Evolutionary conservation across 2,329 filamentous ascomycete species (phyloP), one percentile per base, ranked within the genome.

Genomic region (Ceratocystis diversiconidia): DNA sequence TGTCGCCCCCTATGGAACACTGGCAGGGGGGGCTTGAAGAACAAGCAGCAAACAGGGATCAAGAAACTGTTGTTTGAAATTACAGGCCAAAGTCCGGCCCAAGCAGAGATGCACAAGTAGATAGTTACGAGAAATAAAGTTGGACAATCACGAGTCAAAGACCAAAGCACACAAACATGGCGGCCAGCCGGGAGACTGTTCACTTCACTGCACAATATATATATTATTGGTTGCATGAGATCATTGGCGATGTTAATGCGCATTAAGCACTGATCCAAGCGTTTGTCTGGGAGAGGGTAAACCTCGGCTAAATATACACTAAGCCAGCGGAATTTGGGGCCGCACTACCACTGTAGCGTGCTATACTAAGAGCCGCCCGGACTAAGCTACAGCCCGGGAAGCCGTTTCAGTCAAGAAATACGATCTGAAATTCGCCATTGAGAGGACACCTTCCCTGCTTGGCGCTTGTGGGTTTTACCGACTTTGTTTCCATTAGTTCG

Each of bases 21-120:
- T n/a, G 28, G n/a, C 25, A 55, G 25, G 48, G 52, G 32, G 62
- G 62, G 28, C 48, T 32, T 41, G 48, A 43, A 59, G 48, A 64
- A 64, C 52, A 57, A 25, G 48, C 28, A 59, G 32, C 55, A 36
- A 59, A 36, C 55, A 59, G 25, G 55, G 55, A 59, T 59, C n/a
- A 30, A 59, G 55, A 59, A 36, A 59, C 55, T n/a, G 55, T n/a
- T 32, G 55, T 36, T 36, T 59, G 28, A 36, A 36, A 36, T 19
- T 59, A 36, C 17, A 30, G 28, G 32, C 10, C 32, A 19, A 36
- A 32, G 55, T 59, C 5, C 36, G 28, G 28, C 7, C 55, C 15
- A 59, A 59, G 55, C 55, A 36, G n/a, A 59, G 32, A 19, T n/a
- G 55, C 25, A 32, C 8, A 25, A 25, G 8, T 41, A 5, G 48